Base-by-base conservation (phyloP, 2,329 filamentous ascomycete species). In the Fusarium guadeloupense region DNA sequence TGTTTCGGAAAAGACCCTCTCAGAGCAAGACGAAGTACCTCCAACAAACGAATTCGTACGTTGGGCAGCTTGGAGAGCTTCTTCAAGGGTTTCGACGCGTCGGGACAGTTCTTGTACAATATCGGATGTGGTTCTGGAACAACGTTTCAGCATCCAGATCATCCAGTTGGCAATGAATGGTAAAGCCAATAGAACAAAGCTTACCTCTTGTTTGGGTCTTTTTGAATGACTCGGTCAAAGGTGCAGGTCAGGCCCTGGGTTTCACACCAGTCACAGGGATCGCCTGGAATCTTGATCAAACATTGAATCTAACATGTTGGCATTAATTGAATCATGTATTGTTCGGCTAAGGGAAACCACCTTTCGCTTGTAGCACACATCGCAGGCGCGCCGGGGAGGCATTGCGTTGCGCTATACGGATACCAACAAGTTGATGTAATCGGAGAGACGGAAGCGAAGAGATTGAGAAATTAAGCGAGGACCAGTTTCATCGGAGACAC, bases 231-330 rank as follows among this genome's bases (percentile, higher is more conserved):
- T 46, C 65, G 53, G n/a, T 67, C 57, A 43, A 69, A 68, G 6
- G 66, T 69, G 28, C 66, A 68, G 7, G 57, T 37, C 16, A 67
- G 38, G 34, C 47, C 50, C 17, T 68, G 66, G 19, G 60, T 64
- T 26, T 49, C 54, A 13, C 66, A 68, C 66, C 66, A 68, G 43
- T 68, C 62, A 34, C 66, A 68, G 9, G 66, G 51, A 34, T 50
- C 55, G 16, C 51, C 45, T 3, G 43, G 54, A 4, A 49, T 59
- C 9, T 58, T 51, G 34, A 67, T 62, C 23, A 58, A 43, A 30
- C 66, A 68, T 58, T 68, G 66, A 25, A 68, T 68, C 66, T 68
- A 10, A 8, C 8, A 33, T n/a, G n/a, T n/a, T 33, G 23, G 16
- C 6, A 13, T 53, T 33, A 34, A 16, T 19, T 21, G 14, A 35